Evolutionary conservation across 192 early-diverging fungal species (phyloP), one percentile per base, ranked within the genome.

Genomic region (Podila verticillata): DNA sequence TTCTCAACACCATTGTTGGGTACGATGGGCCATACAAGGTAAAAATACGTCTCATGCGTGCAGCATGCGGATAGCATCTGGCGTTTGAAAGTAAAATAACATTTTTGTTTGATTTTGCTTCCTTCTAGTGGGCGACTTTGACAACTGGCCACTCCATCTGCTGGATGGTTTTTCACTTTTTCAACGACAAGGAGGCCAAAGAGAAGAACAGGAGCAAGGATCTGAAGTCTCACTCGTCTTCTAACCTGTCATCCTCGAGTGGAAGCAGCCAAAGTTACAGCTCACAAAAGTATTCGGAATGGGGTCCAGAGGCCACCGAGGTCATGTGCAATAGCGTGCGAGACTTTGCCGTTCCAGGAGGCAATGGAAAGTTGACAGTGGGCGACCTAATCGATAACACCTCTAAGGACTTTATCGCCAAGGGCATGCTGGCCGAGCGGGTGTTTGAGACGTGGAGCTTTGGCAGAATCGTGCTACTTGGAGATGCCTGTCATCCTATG

Each of bases 401-500:
- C 1, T 54, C 51, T 17, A 54, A 24, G 24, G 51, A 26, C 20
- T 54, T 54, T 10, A 54, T 54, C 24, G 51, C 24, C 51, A 54
- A 54, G 22, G 51, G 51, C 17, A 24, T 54, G n/a, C 2, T 54
- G 51, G 51, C 51, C 10, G 51, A 54, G 24, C 5, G 51, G 10
- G 51, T 54, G n/a, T 54, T 54, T 54, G 51, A 54, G 51, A 26
- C 51, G 24, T 54, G 51, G 51, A n/a, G 10, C 9, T 10, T 22
- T 26, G 51, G 51, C 6, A n/a, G 51, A 54, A 54, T 26, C 9
- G 51, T 54, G 20, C 51, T 54, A 7, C 51, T 54, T 10, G 51
- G 51, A 54, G 51, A 54, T 54, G 51, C 51, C 5, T 54, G 51
- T 54, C 51, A 54, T 26, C 51, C 51, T 24, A 54, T 54, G 51